Evolutionary conservation across 305 asterid genomes (phyloP), one percentile per base, ranked within the genome.

Genomic region (Petunia hybrid): DNA sequence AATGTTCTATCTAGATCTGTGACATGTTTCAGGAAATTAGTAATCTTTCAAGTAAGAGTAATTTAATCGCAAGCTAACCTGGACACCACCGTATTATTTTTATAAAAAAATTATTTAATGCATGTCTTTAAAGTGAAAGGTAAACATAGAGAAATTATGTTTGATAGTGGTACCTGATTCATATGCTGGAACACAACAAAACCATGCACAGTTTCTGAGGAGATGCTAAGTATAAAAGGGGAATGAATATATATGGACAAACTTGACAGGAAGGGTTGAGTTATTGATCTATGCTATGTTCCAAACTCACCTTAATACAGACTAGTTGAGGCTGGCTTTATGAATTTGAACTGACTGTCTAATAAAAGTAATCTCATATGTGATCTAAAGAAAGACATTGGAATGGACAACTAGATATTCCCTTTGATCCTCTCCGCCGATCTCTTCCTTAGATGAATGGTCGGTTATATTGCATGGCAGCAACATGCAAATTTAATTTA

Each of bases 1-100:
- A 95, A 83, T 43, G 93, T 87, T 83, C 84, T 85, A 80, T 81
- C 82, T 86, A 95, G 83, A 81, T 95, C 99, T 95, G 94, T 64
- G 77, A 41, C 65, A 80, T 48, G 77, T 66, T 73, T 73, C 62
- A 73, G 38, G 78, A 39, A 51, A 13, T 48, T 35, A 5, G 14
- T 9, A 6, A 51, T 13, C 8, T 51, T 35, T 36, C n/a, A 51
- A 63, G 78, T 13, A 48, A 35, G n/a, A 73, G 63, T 14, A 51
- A 73, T 73, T 6, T 73, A 22, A 22, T 22, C 31, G 31, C 31
- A 22, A 22, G 31, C 31, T 22, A 22, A 22, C 0, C 0, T 22
- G 31, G 31, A 22, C 31, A 22, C 31, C 31, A 22, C 31, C 31
- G 31, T 22, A 22, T 22, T 22, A 22, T 22, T 22, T 22, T 22